phyloP scores from a whole-genome alignment of 768 basidiomycete genomes.

The Auriscalpium microsporum region DNA sequence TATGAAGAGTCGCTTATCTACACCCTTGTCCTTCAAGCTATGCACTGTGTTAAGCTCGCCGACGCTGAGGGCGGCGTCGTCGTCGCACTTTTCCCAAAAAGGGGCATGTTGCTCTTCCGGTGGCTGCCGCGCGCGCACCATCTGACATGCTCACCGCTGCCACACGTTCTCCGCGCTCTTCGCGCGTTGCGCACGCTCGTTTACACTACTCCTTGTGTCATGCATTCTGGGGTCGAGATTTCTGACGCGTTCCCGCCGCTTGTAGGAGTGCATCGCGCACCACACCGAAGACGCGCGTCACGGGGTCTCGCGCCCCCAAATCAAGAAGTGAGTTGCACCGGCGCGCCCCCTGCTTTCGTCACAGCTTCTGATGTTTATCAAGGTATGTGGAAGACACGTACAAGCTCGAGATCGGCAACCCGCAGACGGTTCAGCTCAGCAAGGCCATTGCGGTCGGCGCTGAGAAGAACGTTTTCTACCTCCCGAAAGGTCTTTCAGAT shows the following conservation, averaged over 20 bases:
- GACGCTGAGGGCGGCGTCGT: slow-evolving; percentile 8
- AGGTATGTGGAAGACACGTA: slow-evolving; percentile 84
- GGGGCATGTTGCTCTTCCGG: slow-evolving; percentile 34
- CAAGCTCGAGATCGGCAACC: slow-evolving; percentile 69
- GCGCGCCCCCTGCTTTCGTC: too few species aligned
- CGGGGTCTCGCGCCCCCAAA: slow-evolving; percentile 84
- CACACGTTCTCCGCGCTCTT: slow-evolving; percentile 13
- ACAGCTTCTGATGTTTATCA: slow-evolving; percentile 21
- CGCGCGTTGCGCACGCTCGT: slow-evolving; percentile 3
- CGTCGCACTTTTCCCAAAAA: slow-evolving; percentile 24
- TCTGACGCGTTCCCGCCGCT: slow-evolving; percentile 8
- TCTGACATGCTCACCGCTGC: slow-evolving; percentile 12
- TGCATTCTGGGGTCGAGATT: slow-evolving; percentile 1
- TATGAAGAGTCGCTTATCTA: slow-evolving; percentile 5
- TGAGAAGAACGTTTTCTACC: slow-evolving; percentile 73
- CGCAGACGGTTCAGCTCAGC: slow-evolving; percentile 72
- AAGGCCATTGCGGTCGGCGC: slow-evolving; percentile 75
- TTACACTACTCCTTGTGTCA: slow-evolving; percentile 1
- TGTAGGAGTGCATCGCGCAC: slow-evolving; percentile 74
- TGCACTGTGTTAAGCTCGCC: slow-evolving; percentile 7
- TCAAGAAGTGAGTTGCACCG: slow-evolving; percentile 70
- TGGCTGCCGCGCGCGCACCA: slow-evolving; percentile 22
- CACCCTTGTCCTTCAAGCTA: slow-evolving; percentile 6
- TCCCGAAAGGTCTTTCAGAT: slow-evolving; percentile 69
- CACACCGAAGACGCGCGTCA: slow-evolving; percentile 67